Evolutionary conservation across 768 basidiomycete species (phyloP), one percentile per base, ranked within the genome.

Genomic region (Sarcodon aspratus): DNA sequence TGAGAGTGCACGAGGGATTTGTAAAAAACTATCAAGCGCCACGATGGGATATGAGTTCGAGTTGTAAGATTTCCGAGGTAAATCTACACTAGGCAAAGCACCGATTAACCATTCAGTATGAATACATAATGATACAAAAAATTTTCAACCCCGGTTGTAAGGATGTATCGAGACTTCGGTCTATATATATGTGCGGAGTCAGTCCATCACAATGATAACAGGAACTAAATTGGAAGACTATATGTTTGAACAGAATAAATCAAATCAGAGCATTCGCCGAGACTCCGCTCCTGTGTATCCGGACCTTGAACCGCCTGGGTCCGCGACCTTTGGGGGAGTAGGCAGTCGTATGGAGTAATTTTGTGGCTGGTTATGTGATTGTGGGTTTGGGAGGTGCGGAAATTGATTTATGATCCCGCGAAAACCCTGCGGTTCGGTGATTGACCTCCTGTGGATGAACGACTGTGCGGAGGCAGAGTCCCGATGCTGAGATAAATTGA

Each of bases 361-460:
- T 17, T 15, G 40, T 42, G 15, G 40, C 13, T 33, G 59, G 48
- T 61, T 63, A 36, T 64, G 67, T 33, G 68, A 65, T 33, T 72
- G 71, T 10, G 66, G 69, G 52, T 71, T 69, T 10, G 72, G 68
- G 49, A 74, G 71, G 59, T 74, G 76, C 44, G 67, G 64, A 50
- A 73, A 72, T 53, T 72, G 72, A 51, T 74, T 69, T 32, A 66
- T 67, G 45, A 73, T 63, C 35, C 74, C 64, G 49, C 64, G 66
- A 60, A 70, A 78, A 13, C 69, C 69, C 54, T 76, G 76, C 18
- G 79, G 71, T 44, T 81, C 80, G 32, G 76, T 77, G 46, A 75
- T 65, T 36, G 79, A 69, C 46, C 81, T 73, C 52, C 79, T 71
- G 54, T 76, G 78, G 36, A 71, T 69, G 58, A 74, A 82, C 11